Conservation (phyloP, 768 basidiomycete species). For the Hypsizygus marmoreus region DNA sequence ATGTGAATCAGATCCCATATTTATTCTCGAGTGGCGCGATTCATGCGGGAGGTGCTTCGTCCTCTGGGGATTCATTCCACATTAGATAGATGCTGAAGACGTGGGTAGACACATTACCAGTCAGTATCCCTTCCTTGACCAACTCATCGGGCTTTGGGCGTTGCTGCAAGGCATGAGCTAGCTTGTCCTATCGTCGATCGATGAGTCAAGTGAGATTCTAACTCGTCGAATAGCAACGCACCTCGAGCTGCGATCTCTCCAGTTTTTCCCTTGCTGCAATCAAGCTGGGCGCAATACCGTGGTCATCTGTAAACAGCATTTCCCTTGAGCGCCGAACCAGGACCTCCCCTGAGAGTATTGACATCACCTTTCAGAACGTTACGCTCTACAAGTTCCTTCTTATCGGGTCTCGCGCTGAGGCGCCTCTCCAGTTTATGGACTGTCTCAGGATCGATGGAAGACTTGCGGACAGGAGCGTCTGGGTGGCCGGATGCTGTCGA, state of each 20-base stretch:
- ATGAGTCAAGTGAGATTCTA: not conserved
- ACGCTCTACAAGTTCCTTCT: conserved; percentile 61
- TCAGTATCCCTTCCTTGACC: conserved; percentile 64
- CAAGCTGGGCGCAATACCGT: conserved; percentile 57
- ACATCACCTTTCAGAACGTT: conserved; percentile 67
- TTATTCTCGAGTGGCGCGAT: not conserved
- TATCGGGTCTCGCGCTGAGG: conserved; percentile 56
- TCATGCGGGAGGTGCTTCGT: conserved; percentile 23
- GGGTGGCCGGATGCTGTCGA: too few species aligned
- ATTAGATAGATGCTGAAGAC: conserved; percentile 1
- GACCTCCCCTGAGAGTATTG: not conserved
- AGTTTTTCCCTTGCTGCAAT: conserved; percentile 62
- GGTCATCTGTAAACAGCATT: conserved; percentile 50
- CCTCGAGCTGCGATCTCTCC: conserved; percentile 65
- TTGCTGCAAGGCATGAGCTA: conserved; percentile 59
- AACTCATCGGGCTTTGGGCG: conserved; percentile 64
- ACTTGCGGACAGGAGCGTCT: conserved; percentile 12
- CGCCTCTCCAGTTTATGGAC: conserved; percentile 52
- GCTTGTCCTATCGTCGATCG: conserved; percentile 51
- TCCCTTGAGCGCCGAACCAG: not conserved
- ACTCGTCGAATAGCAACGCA: conserved; percentile 24
- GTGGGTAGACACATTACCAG: conserved; percentile 19
- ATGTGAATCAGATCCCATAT: not conserved
- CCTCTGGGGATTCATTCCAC: conserved; percentile 18
- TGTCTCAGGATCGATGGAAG: conserved; percentile 27